Conservation (phyloP, 2,329 filamentous ascomycete species). For the Colletotrichum lini region DNA sequence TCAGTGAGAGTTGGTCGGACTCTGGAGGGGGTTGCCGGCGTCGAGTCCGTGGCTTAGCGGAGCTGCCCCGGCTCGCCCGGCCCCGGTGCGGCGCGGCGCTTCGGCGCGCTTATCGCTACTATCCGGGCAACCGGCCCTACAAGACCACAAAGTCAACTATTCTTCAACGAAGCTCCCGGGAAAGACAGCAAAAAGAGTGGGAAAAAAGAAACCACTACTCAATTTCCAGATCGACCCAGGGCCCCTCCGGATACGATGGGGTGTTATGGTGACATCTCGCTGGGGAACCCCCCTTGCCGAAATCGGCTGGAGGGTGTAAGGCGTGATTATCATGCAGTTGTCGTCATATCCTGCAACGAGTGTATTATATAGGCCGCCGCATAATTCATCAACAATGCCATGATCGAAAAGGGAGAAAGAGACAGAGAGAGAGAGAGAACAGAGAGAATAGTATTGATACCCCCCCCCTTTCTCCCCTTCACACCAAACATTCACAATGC, state of each 20-base stretch:
- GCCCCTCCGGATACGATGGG: constrained; percentile 8
- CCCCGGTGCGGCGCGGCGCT: too few relatives aligned
- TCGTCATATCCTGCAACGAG: constrained; percentile 42
- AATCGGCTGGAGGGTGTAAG: constrained; percentile 43
- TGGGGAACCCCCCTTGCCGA: constrained; percentile 38
- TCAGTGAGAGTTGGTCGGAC: not conserved
- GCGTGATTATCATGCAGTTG: constrained; percentile 47
- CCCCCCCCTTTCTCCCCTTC: not conserved
- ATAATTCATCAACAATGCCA: not conserved
- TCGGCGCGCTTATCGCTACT: not conserved
- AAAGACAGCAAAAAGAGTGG: not conserved
- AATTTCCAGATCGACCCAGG: not conserved
- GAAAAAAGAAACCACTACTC: too few relatives aligned
- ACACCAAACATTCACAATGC: constrained; percentile 50
- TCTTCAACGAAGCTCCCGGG: not conserved
- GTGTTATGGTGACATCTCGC: constrained; percentile 29
- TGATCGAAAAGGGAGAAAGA: not conserved
- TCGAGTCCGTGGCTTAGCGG: too few relatives aligned
- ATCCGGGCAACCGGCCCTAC: not conserved
- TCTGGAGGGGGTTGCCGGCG: not conserved
- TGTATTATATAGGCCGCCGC: constrained; percentile 39
- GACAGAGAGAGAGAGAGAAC: too few relatives aligned
- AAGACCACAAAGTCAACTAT: not conserved
- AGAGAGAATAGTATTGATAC: not conserved
- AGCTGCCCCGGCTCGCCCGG: not conserved